Base-by-base conservation (phyloP, 2,329 filamentous ascomycete genomes). In the Colletotrichum sp. region DNA sequence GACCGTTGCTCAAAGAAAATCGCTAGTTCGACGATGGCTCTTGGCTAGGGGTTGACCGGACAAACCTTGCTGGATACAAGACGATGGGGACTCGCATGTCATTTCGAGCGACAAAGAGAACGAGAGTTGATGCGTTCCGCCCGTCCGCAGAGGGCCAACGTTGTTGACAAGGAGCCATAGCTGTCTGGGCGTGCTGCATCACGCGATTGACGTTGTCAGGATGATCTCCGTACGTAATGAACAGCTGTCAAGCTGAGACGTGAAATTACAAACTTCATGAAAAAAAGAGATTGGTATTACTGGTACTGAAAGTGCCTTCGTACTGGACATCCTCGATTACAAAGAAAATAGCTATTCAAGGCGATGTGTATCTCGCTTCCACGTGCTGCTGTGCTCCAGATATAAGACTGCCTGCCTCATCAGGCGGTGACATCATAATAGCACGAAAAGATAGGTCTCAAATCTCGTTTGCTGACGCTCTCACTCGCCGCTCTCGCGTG, bases 371-470 rank as follows among this genome's bases (percentile, higher is more conserved):
- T 52, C 44, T 52, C n/a, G 44, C 44, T n/a, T 4, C n/a, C 44
- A 10, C 44, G 44, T 52, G 10, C n/a, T 52, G 44, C 10, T 49
- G 44, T 13, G 26, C 24, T 62, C 10, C 12, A 32, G 3, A 12
- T 7, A 62, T 30, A 3, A n/a, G 36, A 39, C 16, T 30, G n/a
- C 16, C 21, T 34, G 13, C 63, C 3, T 55, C 2, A 28, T 62
- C 59, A 55, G 30, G 64, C 70, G 3, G 74, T 73, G 9, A 75
- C 72, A 15, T 73, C 71, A 34, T 78, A 78, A 49, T 78, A 78
- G 24, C 76, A 78, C 15, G 76, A 75, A 30, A 77, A 78, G 16
- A 77, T 21, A 16, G 76, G 76, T 24, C 71, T 68, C 67, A 77
- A 13, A 28, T 78, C 75, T 26, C 52, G 68, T 30, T 55, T 77